These are phyloP conservation scores for Diophrys appendiculata DNA, from an alignment of 73 alveolate species.

Conservation along the genomic window DNA sequence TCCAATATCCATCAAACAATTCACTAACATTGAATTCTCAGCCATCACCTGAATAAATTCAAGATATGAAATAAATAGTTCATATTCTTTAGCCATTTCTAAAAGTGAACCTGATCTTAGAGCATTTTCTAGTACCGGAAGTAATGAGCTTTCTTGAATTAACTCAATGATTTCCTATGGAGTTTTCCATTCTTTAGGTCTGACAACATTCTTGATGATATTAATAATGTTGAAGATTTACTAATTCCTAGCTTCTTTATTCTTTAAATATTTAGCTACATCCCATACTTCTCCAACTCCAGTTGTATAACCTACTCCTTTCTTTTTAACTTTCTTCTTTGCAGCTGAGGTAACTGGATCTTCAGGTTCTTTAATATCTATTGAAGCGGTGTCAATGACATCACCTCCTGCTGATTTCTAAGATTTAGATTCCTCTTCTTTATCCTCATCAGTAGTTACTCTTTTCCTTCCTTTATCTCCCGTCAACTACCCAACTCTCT, in stretches of 20 bases:
- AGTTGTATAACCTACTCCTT: constrained; percentile 92
- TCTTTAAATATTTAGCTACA: constrained; percentile 85
- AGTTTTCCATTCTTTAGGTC: constrained; percentile 70
- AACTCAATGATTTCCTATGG: constrained; percentile 66
- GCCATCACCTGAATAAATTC: constrained; percentile 78
- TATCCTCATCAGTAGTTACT: constrained; percentile 27
- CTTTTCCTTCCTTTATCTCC: constrained; percentile 57
- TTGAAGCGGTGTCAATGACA: background rate
- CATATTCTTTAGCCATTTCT: constrained; percentile 94
- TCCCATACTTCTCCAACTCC: constrained; percentile 95
- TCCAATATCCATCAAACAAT: constrained; percentile 83
- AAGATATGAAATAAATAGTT: constrained; percentile 81
- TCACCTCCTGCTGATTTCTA: constrained; percentile 14
- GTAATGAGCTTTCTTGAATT: constrained; percentile 83
- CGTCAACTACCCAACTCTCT: constrained; percentile 63
- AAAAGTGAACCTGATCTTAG: constrained; percentile 94
- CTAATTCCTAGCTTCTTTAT: constrained; percentile 85
- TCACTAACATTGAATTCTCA: constrained; percentile 68
- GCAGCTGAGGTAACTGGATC: background rate
- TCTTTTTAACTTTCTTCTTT: constrained; percentile 37
- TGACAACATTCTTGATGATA: constrained; percentile 78
- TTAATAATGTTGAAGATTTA: constrained; percentile 81
- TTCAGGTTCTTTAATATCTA: constrained; percentile 4
- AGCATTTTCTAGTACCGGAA: constrained; percentile 93
- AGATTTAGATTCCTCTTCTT: constrained; percentile 38